A percentile compares a stretch with the other conserved stretches of the same genome.
Evolutionary conservation across 2,329 filamentous ascomycete species (phyloP).

Genomic region (Tolypocladium amazonense): DNA sequence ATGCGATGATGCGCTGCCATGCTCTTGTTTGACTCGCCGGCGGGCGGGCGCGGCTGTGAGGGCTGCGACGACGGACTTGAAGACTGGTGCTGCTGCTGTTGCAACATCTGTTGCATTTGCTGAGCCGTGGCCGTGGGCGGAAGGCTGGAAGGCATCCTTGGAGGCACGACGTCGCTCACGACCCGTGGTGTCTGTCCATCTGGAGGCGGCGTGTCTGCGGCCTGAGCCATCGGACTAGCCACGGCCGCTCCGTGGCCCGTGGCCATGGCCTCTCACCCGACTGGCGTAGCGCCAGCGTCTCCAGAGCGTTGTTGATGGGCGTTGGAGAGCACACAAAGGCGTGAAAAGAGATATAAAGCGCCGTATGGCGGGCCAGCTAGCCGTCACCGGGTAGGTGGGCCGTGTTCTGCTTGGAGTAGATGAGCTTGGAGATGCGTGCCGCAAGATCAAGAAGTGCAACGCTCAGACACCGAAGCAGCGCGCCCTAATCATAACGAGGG

Average conservation of each 20-base stretch:
- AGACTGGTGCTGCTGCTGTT: background rate
- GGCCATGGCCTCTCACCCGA: background rate
- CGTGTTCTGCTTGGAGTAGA: no score
- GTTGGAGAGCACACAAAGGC: background rate
- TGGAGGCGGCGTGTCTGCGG: background rate
- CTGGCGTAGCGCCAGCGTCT: background rate
- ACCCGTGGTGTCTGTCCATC: conserved; percentile 3
- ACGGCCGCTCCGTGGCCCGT: background rate
- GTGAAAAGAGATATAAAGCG: background rate
- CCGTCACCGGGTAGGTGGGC: background rate
- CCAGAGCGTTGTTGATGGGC: background rate
- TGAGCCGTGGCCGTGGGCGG: background rate
- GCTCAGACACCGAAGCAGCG: background rate
- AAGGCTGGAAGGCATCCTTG: background rate
- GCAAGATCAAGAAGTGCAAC: no score
- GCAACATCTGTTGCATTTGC: background rate
- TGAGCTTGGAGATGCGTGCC: no score
- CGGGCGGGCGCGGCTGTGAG: background rate
- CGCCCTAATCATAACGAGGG: no score
- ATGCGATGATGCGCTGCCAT: conserved; percentile 13
- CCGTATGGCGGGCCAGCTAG: background rate
- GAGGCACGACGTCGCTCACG: conserved; percentile 12
- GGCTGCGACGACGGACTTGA: background rate
- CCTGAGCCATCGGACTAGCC: background rate
- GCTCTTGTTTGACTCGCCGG: background rate